Evolutionary conservation across 2,329 filamentous ascomycete genomes (phyloP).

Genomic region (Byssoonygena ceratinophila): DNA sequence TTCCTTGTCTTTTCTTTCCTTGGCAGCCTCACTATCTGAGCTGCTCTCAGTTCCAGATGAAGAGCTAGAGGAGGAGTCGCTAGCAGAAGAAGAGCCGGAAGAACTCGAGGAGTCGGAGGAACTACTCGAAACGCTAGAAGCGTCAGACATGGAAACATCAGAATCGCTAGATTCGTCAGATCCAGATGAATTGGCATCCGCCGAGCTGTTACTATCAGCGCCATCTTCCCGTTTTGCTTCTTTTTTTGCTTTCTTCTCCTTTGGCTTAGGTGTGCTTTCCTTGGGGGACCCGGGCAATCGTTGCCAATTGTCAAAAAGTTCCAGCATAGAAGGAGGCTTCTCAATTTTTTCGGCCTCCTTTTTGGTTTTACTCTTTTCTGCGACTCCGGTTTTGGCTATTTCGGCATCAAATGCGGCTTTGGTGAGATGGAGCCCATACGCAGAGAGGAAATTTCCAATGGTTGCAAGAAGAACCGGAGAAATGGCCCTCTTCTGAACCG

Average conservation of each 20-base stretch:
- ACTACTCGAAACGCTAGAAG: background rate
- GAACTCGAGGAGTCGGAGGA: conserved; percentile 19
- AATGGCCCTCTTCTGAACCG: conserved; percentile 28
- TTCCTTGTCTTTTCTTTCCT: conserved; percentile 20
- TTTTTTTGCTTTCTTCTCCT: conserved; percentile 19
- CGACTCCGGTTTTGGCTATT: conserved; percentile 2
- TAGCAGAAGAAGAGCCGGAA: conserved; percentile 29
- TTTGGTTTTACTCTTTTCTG: conserved; percentile 18
- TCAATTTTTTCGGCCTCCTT: conserved; percentile 17
- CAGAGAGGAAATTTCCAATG: conserved; percentile 55
- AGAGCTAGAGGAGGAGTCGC: conserved; percentile 26
- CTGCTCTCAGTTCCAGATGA: background rate
- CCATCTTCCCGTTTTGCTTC: conserved; percentile 18
- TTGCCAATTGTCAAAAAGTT: conserved; percentile 27
- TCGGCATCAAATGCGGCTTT: conserved; percentile 55
- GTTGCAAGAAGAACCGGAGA: conserved; percentile 55
- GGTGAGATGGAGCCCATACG: conserved; percentile 54
- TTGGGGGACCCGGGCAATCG: conserved; percentile 20
- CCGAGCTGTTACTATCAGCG: background rate
- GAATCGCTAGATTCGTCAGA: conserved; percentile 8
- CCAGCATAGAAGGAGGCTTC: conserved; percentile 31
- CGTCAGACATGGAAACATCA: background rate
- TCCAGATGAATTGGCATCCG: conserved; percentile 1
- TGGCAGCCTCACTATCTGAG: conserved; percentile 41
- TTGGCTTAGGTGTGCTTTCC: conserved; percentile 16